Base-by-base conservation (phyloP, 2,329 filamentous ascomycete species). In the Verticillium zaregamsianum region DNA sequence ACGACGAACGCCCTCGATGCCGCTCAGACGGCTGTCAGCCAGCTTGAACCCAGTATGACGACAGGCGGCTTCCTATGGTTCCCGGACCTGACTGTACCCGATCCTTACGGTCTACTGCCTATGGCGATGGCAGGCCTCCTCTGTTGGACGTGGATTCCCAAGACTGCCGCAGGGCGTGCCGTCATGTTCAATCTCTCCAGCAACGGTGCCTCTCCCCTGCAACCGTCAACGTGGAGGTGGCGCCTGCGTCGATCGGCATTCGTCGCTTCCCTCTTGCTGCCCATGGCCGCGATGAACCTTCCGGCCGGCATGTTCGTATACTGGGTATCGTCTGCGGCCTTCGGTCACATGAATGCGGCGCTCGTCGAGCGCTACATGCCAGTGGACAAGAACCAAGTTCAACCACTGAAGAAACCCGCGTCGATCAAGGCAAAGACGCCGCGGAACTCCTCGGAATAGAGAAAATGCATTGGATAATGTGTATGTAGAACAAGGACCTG, bases 51-150 rank as follows among this genome's bases (percentile, higher is more conserved):
- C 58, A 62, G 76, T 1, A 67, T 87, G n/a, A 68, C 74, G 1
- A 74, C 79, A 0, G 84, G 81, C 5, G 84, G 84, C 31, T 78
- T 76, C 49, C 73, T 86, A 17, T 86, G 84, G 83, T 85, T 86
- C 66, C 73, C 77, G 2, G 80, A 87, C 65, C 76, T 87, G 28
- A 80, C 79, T 7, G 78, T 69, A 33, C 72, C 80, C 35, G 85
- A 87, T 63, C 82, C 85, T 1, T 80, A 79, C 61, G 74, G 78
- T 61, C 70, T 79, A 32, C 76, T 86, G 0, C 83, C 85, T 3
- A 31, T 61, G 6, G 9, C 58, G 3, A 9, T 61, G 12, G 58
- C 62, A 11, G 55, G 25, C 15, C 25, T 33, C 3, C 31, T 55
- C 6, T 55, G 54, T 32, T 62, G 23, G 32, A 62, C 11, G 58